Conservation (phyloP, 2,329 filamentous ascomycete species). For the Fusarium multiceps region DNA sequence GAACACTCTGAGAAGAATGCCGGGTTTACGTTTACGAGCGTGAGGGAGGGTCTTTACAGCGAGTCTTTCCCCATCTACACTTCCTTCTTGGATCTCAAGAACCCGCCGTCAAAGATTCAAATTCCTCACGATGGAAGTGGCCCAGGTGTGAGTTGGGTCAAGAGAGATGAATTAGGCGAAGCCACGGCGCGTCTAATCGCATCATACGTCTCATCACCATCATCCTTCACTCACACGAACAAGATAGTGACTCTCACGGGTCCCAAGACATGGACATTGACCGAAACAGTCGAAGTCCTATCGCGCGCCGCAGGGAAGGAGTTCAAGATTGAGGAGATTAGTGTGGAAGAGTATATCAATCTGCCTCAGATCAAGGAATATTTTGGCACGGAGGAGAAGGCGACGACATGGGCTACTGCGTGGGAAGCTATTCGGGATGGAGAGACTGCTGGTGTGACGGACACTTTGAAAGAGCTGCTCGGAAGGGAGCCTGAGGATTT, state of each 20-base stretch:
- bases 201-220: not conserved
- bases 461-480: constrained; percentile 1
- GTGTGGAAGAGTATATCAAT: constrained; percentile 25
- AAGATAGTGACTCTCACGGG: constrained; percentile 24
- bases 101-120: not conserved
- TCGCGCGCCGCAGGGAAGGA: not conserved
- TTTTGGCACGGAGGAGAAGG: constrained; percentile 9
- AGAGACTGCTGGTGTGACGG: constrained; percentile 16
- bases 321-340: constrained; percentile 8
- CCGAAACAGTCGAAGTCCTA: constrained; percentile 10
- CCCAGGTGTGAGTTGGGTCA: constrained; percentile 29
- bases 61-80: constrained; percentile 39
- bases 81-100: constrained; percentile 23
- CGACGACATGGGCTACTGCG: constrained; percentile 31
- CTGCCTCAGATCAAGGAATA: constrained; percentile 16
- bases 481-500: constrained; percentile 28
- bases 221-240: not conserved
- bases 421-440: constrained; percentile 32
- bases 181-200: constrained; percentile 26
- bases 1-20: not conserved
- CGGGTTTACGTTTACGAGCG: constrained; percentile 23
- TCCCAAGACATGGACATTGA: not conserved
- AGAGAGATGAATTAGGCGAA: constrained; percentile 36
- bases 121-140: constrained; percentile 31
- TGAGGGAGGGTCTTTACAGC: constrained; percentile 35